Evolutionary conservation across 805 yeast species (phyloP), one percentile per base, ranked within the genome.

Genomic region (Myxozyma geophila): DNA sequence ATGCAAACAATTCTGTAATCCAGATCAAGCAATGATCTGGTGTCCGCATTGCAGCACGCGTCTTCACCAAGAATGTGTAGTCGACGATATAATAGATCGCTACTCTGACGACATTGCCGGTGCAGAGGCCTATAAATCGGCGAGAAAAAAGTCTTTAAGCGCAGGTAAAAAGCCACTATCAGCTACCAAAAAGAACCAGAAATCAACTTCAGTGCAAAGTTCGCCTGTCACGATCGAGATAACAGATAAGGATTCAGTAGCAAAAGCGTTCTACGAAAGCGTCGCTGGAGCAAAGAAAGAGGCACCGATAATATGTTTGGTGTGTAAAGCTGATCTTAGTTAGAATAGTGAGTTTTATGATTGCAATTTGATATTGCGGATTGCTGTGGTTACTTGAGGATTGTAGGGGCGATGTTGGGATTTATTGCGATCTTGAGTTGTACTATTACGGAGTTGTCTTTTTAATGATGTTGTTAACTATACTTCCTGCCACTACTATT

Each of bases 11-110:
- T 64, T 37, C 53, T 58, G 46, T 23, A 64, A 64, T 41, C 68
- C 68, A 10, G 68, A 64, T 37, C 17, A 35, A n/a, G 33, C 60
- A 17, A 58, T 64, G 66, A 39, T 64, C 9, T 41, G 63, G 58
- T 64, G 68, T 46, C 37, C 44, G n/a, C n/a, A 35, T 28, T 64
- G 68, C 54, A 37, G 43, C 28, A 62, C 9, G 19, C 59, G 68
- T 54, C 54, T 64, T 23, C 68, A 64, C 46, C 63, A 58, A 28
- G 48, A 33, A n/a, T 64, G 68, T 46, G 44, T 64, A 9, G 40
- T 49, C 23, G 62, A 64, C n/a, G 67, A 62, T 43, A 33, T 60
- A n/a, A 41, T 41, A n/a, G 55, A 44, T 8, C 51, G 61, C 13
- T 61, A 61, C 55, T 43, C 46, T 10, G 17, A 61, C 37, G 64